Evolutionary conservation across 768 basidiomycete genomes (phyloP).

Genomic region (Pleurotus eryngii): DNA sequence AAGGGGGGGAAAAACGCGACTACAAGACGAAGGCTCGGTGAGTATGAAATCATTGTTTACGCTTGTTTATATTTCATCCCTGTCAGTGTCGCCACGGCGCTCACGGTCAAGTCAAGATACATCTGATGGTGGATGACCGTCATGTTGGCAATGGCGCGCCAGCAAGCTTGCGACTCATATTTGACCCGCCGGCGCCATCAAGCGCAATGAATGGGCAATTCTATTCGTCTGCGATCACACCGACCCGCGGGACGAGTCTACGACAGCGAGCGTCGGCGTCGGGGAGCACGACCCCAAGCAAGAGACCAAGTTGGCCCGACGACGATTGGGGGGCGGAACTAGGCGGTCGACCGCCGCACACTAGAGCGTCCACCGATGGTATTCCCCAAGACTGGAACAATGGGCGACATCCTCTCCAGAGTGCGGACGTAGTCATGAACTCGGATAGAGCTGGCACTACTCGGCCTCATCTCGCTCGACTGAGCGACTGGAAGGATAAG

Average conservation of each 20-base stretch:
- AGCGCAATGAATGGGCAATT: neutral
- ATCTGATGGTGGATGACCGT: no score
- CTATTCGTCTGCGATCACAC: neutral
- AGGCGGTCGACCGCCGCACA: neutral
- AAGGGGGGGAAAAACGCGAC: no score
- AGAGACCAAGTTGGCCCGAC: neutral
- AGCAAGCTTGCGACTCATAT: neutral
- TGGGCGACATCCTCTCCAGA: neutral
- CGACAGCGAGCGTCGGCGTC: constrained; percentile 4
- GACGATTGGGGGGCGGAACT: neutral
- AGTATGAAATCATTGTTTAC: neutral
- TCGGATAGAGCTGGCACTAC: constrained; percentile 27
- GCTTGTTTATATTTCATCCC: no score
- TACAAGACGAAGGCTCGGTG: neutral
- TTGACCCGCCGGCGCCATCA: neutral
- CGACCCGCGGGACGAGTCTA: neutral
- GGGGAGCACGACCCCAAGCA: neutral
- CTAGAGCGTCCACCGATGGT: neutral
- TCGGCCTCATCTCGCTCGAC: constrained; percentile 37
- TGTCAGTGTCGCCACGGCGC: no score
- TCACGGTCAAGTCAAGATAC: no score
- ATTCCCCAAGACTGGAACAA: neutral
- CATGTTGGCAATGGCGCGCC: neutral
- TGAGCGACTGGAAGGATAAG: constrained; percentile 21
- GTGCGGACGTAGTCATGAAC: neutral